Percentiles rank a stretch among this genome's conserved stretches.
Conservation (phyloP, 2,329 filamentous ascomycete genomes). For the Trichoderma sp. region DNA sequence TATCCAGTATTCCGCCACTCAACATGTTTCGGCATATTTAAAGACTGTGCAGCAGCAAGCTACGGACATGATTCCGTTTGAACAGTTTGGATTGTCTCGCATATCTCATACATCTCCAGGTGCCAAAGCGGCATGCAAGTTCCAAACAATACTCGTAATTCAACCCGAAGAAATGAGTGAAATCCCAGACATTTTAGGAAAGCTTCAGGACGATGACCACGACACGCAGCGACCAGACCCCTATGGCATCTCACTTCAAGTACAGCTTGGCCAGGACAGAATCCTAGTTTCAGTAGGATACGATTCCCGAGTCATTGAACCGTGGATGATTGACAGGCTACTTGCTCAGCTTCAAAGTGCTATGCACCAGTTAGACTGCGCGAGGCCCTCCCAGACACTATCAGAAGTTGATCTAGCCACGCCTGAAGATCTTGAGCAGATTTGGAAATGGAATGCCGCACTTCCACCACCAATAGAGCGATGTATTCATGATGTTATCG, state of each 20-base stretch:
- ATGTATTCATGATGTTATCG: background rate
- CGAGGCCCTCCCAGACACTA: background rate
- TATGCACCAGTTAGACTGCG: background rate
- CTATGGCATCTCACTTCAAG: conserved; percentile 1
- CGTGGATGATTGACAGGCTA: conserved; percentile 2
- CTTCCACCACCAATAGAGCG: background rate
- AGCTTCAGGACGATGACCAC: background rate
- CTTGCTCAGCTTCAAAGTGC: background rate
- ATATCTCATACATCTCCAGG: background rate
- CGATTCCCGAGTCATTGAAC: background rate
- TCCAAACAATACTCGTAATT: background rate
- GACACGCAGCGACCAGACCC: background rate
- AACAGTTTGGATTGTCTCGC: background rate
- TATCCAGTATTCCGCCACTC: background rate
- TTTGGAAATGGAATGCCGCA: conserved; percentile 2
- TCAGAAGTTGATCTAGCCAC: background rate
- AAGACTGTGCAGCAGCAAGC: background rate
- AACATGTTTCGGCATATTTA: background rate
- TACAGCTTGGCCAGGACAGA: background rate
- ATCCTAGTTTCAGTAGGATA: background rate
- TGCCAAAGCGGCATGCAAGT: background rate
- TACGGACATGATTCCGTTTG: conserved; percentile 4
- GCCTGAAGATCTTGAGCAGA: background rate
- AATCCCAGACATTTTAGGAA: background rate
- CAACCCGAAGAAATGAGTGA: background rate